phyloP scores from a whole-genome alignment of 768 basidiomycete genomes.

The Termitomyces sp. region DNA sequence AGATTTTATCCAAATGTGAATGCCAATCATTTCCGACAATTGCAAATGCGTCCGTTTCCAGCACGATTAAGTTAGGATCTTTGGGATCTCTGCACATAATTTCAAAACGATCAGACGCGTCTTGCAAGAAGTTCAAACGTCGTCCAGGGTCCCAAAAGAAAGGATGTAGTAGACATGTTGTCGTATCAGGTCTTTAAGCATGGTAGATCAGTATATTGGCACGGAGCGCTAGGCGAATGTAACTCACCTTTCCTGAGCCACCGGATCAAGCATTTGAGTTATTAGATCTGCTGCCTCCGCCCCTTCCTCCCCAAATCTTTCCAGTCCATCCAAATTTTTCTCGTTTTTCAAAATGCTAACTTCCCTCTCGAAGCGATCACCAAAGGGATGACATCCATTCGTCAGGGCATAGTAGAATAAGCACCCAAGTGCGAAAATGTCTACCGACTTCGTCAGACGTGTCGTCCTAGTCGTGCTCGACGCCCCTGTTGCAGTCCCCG shows the following conservation, averaged over 20 bases:
- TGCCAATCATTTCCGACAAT: constrained; percentile 95
- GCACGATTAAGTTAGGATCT: constrained; percentile 65
- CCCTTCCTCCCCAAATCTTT: constrained; percentile 89
- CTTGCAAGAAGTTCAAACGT: constrained; percentile 91
- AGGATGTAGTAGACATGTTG: constrained; percentile 84
- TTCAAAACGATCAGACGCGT: constrained; percentile 96
- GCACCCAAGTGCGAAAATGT: constrained; percentile 95
- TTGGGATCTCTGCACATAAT: constrained; percentile 94
- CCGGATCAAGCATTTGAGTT: constrained; percentile 68
- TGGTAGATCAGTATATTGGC: neutral
- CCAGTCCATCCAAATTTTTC: constrained; percentile 66
- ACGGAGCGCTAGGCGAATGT: neutral
- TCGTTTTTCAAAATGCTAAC: constrained; percentile 86
- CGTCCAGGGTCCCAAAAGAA: constrained; percentile 94
- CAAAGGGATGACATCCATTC: constrained; percentile 89
- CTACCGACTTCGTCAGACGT: constrained; percentile 89
- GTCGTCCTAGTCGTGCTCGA: constrained; percentile 45
- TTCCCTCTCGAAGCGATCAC: constrained; percentile 90
- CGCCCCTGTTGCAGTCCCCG: constrained; percentile 42
- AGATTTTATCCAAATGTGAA: constrained; percentile 76
- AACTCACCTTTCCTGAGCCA: constrained; percentile 70
- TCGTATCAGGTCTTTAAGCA: constrained; percentile 74
- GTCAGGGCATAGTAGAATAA: constrained; percentile 92
- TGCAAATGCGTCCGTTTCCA: constrained; percentile 65
- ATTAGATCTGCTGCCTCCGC: constrained; percentile 88